Evolutionary conservation across 306 rosid species (phyloP), one percentile per base, ranked within the genome.

Genomic region (Malus sylvestris): DNA sequence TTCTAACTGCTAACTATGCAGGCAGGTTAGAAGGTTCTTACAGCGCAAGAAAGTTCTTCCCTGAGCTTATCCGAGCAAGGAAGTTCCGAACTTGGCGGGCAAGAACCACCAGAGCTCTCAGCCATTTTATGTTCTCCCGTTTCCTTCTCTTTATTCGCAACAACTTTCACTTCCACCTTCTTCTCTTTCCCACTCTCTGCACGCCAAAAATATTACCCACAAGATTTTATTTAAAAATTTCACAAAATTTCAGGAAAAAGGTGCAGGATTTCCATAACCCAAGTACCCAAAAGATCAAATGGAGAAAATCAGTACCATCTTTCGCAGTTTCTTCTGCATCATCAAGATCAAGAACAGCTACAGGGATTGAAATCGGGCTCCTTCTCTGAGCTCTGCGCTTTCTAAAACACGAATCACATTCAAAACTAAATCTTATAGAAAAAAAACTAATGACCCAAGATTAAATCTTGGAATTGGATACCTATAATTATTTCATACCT

Each of bases 41-140:
- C 99, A 0, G 97, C 99, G 71, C 99, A 96, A 57, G 98, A 92
- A 76, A 96, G 98, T 85, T 96, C 99, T 42, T 96, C 98, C 76
- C 86, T 89, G 1, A 96, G 97, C 82, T 88, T 96, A 71, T 96
- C 99, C 73, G 92, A 76, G 76, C 91, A 88, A 66, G 98, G 93
- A 72, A 91, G 88, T 46, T 73, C 68, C n/a, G 92, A 64, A 40
- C 67, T 76, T 27, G 89, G 38, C 33, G 9, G 55, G 57, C 82
- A 76, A 25, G 86, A 45, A 72, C 52, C 89, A 76, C 76, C 79
- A 58, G 80, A 74, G 42, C 72, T 84, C 79, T 80, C 74, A 19
- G 25, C 76, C 79, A 57, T 70, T 68, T 76, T 80, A 32, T 81
- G 75, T 81, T 46, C 87, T 69, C 60, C 79, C 5, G 25, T 76